Evolutionary conservation across 1,284 basidiomycete genomes (phyloP).

Genomic region (Austroboletus niveus): DNA sequence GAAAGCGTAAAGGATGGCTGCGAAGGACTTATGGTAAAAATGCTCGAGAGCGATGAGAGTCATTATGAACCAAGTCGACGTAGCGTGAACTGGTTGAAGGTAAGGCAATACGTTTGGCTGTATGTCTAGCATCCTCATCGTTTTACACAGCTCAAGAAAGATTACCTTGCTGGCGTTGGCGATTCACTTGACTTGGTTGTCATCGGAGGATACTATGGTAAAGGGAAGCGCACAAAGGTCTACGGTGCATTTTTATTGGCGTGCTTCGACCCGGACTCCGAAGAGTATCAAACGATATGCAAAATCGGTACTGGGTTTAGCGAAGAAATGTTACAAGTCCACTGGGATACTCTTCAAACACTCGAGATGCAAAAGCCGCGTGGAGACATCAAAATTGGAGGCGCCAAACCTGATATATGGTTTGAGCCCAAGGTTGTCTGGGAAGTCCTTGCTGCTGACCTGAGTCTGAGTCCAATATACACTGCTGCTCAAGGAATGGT

Average conservation of each 20-base stretch:
- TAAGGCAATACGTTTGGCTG: constrained; percentile 30
- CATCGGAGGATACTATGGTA: constrained; percentile 94
- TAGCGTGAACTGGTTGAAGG: constrained; percentile 98
- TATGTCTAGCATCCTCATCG: constrained; percentile 1
- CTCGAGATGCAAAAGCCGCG: constrained; percentile 71
- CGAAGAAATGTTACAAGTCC: constrained; percentile 84
- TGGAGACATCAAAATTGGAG: constrained; percentile 81
- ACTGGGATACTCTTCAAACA: constrained; percentile 80
- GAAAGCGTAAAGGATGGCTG: constrained; percentile 97
- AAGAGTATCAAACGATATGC: constrained; percentile 95
- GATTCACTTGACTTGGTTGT: constrained; percentile 98
- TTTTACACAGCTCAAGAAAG: constrained; percentile 82
- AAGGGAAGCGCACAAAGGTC: constrained; percentile 95
- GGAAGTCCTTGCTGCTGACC: constrained; percentile 97
- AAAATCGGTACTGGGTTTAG: constrained; percentile 99
- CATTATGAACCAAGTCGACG: constrained; percentile 94
- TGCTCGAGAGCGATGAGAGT: constrained; percentile 88
- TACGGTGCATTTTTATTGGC: constrained; percentile 96
- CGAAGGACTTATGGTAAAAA: constrained; percentile 99
- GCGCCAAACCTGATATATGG: constrained; percentile 92
- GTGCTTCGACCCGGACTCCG: constrained; percentile 89
- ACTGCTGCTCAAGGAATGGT: constrained; percentile 95
- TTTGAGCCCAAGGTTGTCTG: constrained; percentile 95
- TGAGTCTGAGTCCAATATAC: constrained; percentile 96
- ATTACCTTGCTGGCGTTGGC: constrained; percentile 95